Evolutionary conservation across 2,329 filamentous ascomycete species (phyloP), one percentile per base, ranked within the genome.

Genomic region (Aplosporella prunicola): DNA sequence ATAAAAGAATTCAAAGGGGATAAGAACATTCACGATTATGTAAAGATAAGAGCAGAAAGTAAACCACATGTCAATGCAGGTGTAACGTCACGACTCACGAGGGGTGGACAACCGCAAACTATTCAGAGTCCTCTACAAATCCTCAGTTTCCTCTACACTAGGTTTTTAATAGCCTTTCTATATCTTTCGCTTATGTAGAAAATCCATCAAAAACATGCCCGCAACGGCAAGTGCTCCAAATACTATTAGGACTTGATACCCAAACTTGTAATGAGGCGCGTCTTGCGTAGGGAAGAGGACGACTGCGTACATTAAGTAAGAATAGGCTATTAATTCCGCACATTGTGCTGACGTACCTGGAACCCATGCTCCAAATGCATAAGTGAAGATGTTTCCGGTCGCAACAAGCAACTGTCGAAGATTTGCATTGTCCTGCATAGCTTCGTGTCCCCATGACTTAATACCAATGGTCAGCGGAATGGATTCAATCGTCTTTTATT

Each of bases 281-380:
- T 36, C 34, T 17, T 30, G 33, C 25, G 33, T 29, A 5, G 33
- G 33, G 25, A 35, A 35, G 6, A 35, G 33, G 5, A 35, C 33
- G 3, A 35, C 33, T 35, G 8, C 10, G 11, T 9, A 27, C 4
- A 5, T 20, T 7, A 8, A 14, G 10, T 18, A 22, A 7, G n/a
- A 16, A 8, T 6, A 22, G 11, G n/a, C n/a, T n/a, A n/a, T n/a
- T n/a, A n/a, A n/a, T n/a, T n/a, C n/a, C n/a, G n/a, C n/a, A n/a
- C n/a, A n/a, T n/a, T n/a, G n/a, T n/a, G n/a, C n/a, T n/a, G 3
- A 28, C 33, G 9, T 20, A 35, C 33, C 33, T 10, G 33, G 33
- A 14, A 35, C 33, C 24, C 24, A 35, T 5, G 33, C 33, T 2
- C 33, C 24, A n/a, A 35, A 35, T 2, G 33, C 33, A 8, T 35